Evolutionary conservation across 352 stramenopile species (phyloP).

Genomic region (Globisporangium lucens): DNA sequence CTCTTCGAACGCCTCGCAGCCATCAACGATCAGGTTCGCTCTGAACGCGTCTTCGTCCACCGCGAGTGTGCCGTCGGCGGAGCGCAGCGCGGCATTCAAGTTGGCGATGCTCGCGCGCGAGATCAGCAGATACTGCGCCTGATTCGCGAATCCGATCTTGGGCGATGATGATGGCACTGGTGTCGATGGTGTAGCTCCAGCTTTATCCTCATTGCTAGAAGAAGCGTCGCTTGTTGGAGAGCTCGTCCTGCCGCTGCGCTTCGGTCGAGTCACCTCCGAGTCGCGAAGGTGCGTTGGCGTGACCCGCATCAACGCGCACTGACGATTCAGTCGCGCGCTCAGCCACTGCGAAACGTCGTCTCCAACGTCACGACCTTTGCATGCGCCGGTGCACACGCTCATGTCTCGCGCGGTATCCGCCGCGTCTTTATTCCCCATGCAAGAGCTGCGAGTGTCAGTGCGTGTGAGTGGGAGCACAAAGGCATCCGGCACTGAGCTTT

Average conservation of each 20-base stretch:
- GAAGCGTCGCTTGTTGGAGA: slow-evolving; percentile 11
- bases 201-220: not conserved
- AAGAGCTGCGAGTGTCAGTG: slow-evolving; percentile 12
- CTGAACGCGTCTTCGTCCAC: slow-evolving; percentile 69
- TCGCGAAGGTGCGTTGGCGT: slow-evolving; percentile 37
- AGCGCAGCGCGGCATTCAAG: slow-evolving; percentile 41
- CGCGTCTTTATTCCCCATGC: slow-evolving; percentile 19
- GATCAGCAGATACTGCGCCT: slow-evolving; percentile 65
- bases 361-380: slow-evolving; percentile 51
- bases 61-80: slow-evolving; percentile 24
- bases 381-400: slow-evolving; percentile 49
- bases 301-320: slow-evolving; percentile 72
- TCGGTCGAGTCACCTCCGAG: slow-evolving; percentile 20
- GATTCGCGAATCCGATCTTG: slow-evolving; percentile 76
- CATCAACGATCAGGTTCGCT: slow-evolving; percentile 70
- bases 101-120: slow-evolving; percentile 52
- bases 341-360: slow-evolving; percentile 61
- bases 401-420: slow-evolving; percentile 30
- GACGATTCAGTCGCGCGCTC: slow-evolving; percentile 49
- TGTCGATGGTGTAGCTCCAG: not conserved
- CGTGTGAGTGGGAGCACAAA: slow-evolving; percentile 44
- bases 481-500: not conserved
- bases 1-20: slow-evolving; percentile 66
- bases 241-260: not conserved
- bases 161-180: not conserved